Conservation (phyloP, 768 basidiomycete genomes). For the Termitomyces sp. region DNA sequence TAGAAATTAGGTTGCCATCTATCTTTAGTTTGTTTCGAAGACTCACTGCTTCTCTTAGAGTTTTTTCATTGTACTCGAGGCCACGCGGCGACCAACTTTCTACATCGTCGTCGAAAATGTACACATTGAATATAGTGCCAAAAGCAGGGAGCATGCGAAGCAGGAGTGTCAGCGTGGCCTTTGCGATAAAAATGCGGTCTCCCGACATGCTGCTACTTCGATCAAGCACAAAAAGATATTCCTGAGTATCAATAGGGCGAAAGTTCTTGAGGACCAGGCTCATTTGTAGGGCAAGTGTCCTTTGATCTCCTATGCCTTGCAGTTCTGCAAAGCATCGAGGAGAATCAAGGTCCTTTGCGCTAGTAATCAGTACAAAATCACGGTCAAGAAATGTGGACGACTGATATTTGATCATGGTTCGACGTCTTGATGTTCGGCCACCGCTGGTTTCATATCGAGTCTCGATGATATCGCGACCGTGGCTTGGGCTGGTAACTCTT, state of each 20-base stretch:
- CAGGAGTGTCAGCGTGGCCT: conserved; percentile 37
- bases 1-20: conserved; percentile 12
- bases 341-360: conserved; percentile 41
- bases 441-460: conserved; percentile 29
- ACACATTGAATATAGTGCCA: conserved; percentile 49
- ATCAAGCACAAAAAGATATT: conserved; percentile 59
- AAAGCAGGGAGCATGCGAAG: conserved; percentile 40
- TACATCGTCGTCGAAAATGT: conserved; percentile 38
- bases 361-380: conserved; percentile 48
- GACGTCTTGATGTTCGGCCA: conserved; percentile 31
- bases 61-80: conserved; percentile 22
- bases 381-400: conserved; percentile 36
- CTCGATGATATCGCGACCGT: conserved; percentile 26
- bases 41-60: conserved; percentile 33
- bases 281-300: conserved; percentile 44
- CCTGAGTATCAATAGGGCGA: conserved; percentile 36
- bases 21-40: background rate
- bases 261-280: conserved; percentile 49
- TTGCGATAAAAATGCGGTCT: conserved; percentile 39
- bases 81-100: conserved; percentile 31
- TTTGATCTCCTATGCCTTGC: conserved; percentile 17
- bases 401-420: conserved; percentile 30
- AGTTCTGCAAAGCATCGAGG: conserved; percentile 55
- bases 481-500: conserved; percentile 37
- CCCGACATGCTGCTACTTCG: conserved; percentile 48